Evolutionary conservation across 441 rosid genomes (phyloP), one percentile per base, ranked within the genome.

Genomic region (Pelargonium fulgidum): DNA sequence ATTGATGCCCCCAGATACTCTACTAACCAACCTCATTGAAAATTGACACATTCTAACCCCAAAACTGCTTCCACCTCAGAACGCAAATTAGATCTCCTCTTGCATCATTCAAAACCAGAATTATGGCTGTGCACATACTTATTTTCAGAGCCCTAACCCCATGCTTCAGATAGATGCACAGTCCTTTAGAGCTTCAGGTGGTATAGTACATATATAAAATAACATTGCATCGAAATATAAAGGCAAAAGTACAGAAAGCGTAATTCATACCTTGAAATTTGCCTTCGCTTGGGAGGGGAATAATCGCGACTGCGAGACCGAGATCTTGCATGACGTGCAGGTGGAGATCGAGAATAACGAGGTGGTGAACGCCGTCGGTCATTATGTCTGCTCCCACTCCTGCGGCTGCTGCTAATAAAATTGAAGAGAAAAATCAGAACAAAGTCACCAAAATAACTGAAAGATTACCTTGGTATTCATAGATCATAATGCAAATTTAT

Each of bases 301-400:
- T 84, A 83, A 3, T 83, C 97, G 17, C 76, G 89, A 73, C 96
- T 81, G 22, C 77, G 89, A 12, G 96, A 85, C 67, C 87, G 81
- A 16, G 94, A 88, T 79, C 92, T 84, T 36, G 82, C 86, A 74
- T 80, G 82, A 8, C 87, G 90, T 9, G 88, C 82, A 68, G 91
- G 95, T 14, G 97, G 96, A 44, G 90, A 88, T 13, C 83, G 87
- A 54, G 89, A 87, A 79, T 80, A 78, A 7, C 84, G 84, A 62
- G 80, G 85, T 7, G 96, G 95, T 66, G 93, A 81, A 19, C 95
- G 81, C 67, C 88, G 85, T 72, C 93, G 81, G 54, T 90, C 96
- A 67, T 75, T 74, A 78, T 75, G 74, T 11, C 91, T 80, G 70
- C 92, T 76, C 78, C 96, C 61, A 54, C 61, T 54, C 7, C 61